Conservation (phyloP, 2,329 filamentous ascomycete genomes). For the Coniella lustricola region DNA sequence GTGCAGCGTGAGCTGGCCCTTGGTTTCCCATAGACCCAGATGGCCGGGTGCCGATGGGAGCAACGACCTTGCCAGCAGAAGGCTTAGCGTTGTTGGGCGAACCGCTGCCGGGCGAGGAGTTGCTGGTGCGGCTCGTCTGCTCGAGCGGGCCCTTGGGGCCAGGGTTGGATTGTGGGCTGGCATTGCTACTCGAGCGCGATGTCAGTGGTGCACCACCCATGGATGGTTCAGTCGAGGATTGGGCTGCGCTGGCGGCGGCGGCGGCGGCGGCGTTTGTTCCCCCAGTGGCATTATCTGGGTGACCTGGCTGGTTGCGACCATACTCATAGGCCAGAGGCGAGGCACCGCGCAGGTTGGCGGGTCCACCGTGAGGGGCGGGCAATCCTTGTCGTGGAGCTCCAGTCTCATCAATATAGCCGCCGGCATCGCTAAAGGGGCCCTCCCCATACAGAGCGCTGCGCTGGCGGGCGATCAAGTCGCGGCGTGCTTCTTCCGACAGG, state of each 20-base stretch:
- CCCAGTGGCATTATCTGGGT: too few species aligned
- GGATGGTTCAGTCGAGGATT: conserved; percentile 31
- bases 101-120: conserved; percentile 69
- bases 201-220: conserved; percentile 45
- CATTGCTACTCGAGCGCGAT: conserved; percentile 74
- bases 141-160: conserved; percentile 56
- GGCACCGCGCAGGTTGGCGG: conserved; percentile 61
- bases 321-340: conserved; percentile 75
- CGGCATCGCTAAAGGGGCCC: conserved; percentile 59
- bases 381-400: conserved; percentile 56
- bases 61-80: conserved; percentile 56
- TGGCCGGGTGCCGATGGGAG: conserved; percentile 89
- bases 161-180: conserved; percentile 69
- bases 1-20: conserved; percentile 48
- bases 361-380: conserved; percentile 57
- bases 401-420: conserved; percentile 61
- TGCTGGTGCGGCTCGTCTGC: conserved; percentile 71
- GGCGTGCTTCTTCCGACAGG: conserved; percentile 93
- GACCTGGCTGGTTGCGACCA: conserved; percentile 37
- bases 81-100: conserved; percentile 61
- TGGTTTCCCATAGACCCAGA: conserved; percentile 38
- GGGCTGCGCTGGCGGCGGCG: conserved; percentile 29
- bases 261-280: too few species aligned
- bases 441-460: conserved; percentile 90
- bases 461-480: conserved; percentile 91